Percentiles rank a stretch among this genome's conserved stretches.
Conservation (phyloP, 192 early-diverging fungal genomes). For the Backusella mclennaniae region DNA sequence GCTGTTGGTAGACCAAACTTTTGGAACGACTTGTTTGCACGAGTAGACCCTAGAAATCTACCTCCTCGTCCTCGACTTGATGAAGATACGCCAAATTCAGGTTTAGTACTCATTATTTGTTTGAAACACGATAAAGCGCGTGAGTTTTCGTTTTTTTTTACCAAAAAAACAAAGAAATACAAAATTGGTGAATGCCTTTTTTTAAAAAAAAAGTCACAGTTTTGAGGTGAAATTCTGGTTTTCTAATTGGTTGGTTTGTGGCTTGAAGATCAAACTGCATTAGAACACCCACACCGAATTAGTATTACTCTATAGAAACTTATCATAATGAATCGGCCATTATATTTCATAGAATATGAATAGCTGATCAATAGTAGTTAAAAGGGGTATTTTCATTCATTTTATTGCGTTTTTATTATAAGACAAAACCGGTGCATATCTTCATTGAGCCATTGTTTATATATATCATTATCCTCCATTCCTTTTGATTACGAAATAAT, state of each 20-base stretch:
- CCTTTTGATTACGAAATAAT: not conserved
- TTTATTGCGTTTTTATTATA: not conserved
- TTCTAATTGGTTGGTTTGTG: too few relatives aligned
- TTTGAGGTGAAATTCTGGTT: too few relatives aligned
- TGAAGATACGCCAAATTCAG: conserved; percentile 17
- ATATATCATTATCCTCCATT: too few relatives aligned
- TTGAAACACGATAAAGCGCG: not conserved
- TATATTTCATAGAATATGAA: too few relatives aligned
- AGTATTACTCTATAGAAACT: too few relatives aligned
- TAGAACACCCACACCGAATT: too few relatives aligned
- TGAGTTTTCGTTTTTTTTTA: not conserved
- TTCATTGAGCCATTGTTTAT: not conserved
- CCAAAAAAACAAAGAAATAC: not conserved
- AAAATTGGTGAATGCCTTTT: conserved; percentile 35
- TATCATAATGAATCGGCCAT: too few relatives aligned
- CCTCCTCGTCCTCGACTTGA: conserved; percentile 11
- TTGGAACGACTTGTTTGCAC: conserved; percentile 2
- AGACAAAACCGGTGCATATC: not conserved
- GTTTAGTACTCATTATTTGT: not conserved
- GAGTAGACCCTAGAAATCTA: not conserved
- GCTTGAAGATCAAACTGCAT: too few relatives aligned
- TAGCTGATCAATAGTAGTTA: too few relatives aligned
- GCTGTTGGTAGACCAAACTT: conserved; percentile 23
- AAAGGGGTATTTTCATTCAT: not conserved
- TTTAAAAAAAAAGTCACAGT: not conserved